Conservation (phyloP, 2,329 filamentous ascomycete genomes). For the Tolypocladium tundrense region DNA sequence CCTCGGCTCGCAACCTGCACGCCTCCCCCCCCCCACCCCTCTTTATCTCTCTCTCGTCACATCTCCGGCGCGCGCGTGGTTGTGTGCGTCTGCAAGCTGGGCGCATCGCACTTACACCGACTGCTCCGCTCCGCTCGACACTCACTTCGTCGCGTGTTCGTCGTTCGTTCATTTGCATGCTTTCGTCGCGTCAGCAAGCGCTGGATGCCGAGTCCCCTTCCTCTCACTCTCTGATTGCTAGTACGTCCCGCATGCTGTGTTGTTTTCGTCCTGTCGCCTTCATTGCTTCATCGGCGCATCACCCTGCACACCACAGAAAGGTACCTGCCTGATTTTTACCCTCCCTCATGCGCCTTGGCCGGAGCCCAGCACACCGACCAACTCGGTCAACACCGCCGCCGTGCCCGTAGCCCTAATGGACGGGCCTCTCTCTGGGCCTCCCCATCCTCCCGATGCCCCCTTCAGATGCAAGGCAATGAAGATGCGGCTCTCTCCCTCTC, state of each 20-base stretch:
- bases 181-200: conserved; percentile 1
- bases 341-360: conserved; percentile 7
- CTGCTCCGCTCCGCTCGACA: conserved; percentile 9
- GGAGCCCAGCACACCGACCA: conserved; percentile 1
- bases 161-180: not conserved
- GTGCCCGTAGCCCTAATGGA: not conserved
- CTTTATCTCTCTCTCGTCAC: conserved; percentile 3
- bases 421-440: not conserved
- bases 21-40: conserved; percentile 1
- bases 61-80: not conserved
- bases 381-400: conserved; percentile 6
- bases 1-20: conserved; percentile 3
- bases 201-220: conserved; percentile 3
- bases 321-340: conserved; percentile 13
- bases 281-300: not conserved
- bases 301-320: not conserved
- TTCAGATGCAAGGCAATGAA: not conserved
- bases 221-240: not conserved
- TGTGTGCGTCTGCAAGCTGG: not conserved
- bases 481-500: not conserved
- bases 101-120: conserved; percentile 14
- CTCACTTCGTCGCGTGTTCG: not conserved
- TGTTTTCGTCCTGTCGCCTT: not conserved
- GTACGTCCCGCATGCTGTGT: too few species aligned
- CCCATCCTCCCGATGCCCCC: not conserved